A percentile compares a stretch with the other conserved stretches of the same genome.
These are phyloP conservation scores for Apiospora arundinis DNA, from an alignment of 2,329 filamentous ascomycete species.

Conservation along the genomic window DNA sequence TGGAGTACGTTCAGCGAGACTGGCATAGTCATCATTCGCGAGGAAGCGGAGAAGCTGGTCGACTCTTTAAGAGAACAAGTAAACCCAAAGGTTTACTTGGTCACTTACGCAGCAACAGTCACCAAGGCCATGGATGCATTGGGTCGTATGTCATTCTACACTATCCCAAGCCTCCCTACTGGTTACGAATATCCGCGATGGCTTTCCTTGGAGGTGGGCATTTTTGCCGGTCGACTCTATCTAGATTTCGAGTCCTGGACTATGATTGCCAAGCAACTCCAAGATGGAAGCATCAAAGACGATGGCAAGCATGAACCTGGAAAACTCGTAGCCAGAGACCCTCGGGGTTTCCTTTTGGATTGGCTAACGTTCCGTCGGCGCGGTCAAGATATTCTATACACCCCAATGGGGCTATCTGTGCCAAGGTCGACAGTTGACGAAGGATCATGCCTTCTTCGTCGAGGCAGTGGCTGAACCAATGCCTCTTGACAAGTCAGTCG, in stretches of 20 bases:
- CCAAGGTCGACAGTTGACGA: constrained; percentile 1
- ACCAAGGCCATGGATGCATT: constrained; percentile 67
- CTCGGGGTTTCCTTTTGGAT: constrained; percentile 55
- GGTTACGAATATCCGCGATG: constrained; percentile 53
- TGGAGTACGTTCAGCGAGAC: constrained; percentile 54
- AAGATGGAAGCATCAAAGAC: not conserved
- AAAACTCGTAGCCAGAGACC: not conserved
- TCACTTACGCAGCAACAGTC: constrained; percentile 66
- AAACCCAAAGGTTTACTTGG: constrained; percentile 47
- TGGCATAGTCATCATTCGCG: constrained; percentile 65
- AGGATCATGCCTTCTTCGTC: not conserved
- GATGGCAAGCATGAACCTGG: not conserved
- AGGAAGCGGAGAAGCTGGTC: constrained; percentile 68
- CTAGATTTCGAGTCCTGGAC: constrained; percentile 45
- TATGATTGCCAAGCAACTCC: not conserved
- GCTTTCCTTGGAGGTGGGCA: constrained; percentile 64
- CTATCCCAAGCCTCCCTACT: constrained; percentile 53
- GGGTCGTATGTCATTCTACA: constrained; percentile 59
- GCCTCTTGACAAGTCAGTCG: not conserved
- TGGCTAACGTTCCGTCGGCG: constrained; percentile 62
- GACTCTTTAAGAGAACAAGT: constrained; percentile 43
- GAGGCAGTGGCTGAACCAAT: not conserved
- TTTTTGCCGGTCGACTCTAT: constrained; percentile 67
- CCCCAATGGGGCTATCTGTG: constrained; percentile 59
- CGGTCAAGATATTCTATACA: constrained; percentile 63